Evolutionary conservation across 2,329 filamentous ascomycete species (phyloP), one percentile per base, ranked within the genome.

Genomic region (Exophiala sp.): DNA sequence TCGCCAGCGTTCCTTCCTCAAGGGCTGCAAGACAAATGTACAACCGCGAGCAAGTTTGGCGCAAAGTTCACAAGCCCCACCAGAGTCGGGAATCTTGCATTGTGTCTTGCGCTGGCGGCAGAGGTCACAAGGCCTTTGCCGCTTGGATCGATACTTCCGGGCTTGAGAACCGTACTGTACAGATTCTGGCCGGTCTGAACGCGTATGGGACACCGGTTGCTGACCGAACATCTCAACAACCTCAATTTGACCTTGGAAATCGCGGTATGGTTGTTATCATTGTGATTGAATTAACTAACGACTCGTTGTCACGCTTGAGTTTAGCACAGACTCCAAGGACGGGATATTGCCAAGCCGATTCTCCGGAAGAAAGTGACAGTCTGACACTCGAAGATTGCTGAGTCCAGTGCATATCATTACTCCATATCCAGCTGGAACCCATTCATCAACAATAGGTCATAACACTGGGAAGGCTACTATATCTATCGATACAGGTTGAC

Each of bases 1-100:
- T 29, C 24, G 24, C 38, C 39, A 32, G 34, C 48, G 20, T 41
- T 50, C 38, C 29, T 35, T 50, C 34, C 44, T 53, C 50, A 42
- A 18, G 20, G 50, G 50, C 43, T 47, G 50, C 24, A 53, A 38
- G 43, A 53, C 43, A 53, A 53, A 53, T 41, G 50, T 53, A 47
- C 50, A 53, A 29, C 24, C 38, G 34, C 50, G 50, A 10, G 16
- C 20, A 24, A 53, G 50, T 47, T 47, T 53, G 16, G 41, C 34
- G 40, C 50, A 53, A 35, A 53, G 50, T 32, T 53, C 50, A 47
- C 50, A 53, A 11, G 50, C 50, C 21, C 43, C 44, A 18, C 44
- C 50, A 47, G 32, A 34, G 34, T 24, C 44, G 9, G 44, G 43
- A 21, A 53, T 53, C 43, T 53, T 53, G 43, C 50, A 53, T 14